Evolutionary conservation across 345 rosid species (phyloP).

Genomic region (Cardiospermum halicacabum): DNA sequence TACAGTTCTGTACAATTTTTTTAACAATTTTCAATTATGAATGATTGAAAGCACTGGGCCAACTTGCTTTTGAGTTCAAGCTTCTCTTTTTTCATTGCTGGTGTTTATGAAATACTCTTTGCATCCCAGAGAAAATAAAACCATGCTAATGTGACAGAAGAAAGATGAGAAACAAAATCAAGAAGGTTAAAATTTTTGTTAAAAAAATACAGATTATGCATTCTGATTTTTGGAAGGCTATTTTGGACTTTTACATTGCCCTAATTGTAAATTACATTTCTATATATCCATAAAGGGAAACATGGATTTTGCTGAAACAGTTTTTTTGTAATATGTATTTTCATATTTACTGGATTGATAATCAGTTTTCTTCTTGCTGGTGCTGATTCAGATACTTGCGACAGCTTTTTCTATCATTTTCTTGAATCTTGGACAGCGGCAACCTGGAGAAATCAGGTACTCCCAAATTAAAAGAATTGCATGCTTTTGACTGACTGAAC

Average conservation of each 20-base stretch:
- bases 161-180: neutral
- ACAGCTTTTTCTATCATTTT: constrained; percentile 76
- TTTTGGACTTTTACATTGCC: neutral
- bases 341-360: neutral
- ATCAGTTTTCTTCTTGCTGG: constrained; percentile 11
- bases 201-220: neutral
- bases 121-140: neutral
- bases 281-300: neutral
- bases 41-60: neutral
- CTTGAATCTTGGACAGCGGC: constrained; percentile 74
- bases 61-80: neutral
- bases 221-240: neutral
- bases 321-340: neutral
- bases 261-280: neutral
- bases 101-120: neutral
- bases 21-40: neutral
- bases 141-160: neutral
- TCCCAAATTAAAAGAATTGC: neutral
- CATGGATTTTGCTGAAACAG: neutral
- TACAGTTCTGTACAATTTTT: neutral
- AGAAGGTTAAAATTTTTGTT: neutral
- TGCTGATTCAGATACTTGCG: constrained; percentile 56
- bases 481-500: neutral
- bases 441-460: constrained; percentile 88
- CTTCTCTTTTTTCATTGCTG: neutral